A percentile compares a stretch with the other conserved stretches of the same genome.
These are phyloP conservation scores for Canavalia gladiata DNA, from an alignment of 306 rosid species.

Conservation along the genomic window DNA sequence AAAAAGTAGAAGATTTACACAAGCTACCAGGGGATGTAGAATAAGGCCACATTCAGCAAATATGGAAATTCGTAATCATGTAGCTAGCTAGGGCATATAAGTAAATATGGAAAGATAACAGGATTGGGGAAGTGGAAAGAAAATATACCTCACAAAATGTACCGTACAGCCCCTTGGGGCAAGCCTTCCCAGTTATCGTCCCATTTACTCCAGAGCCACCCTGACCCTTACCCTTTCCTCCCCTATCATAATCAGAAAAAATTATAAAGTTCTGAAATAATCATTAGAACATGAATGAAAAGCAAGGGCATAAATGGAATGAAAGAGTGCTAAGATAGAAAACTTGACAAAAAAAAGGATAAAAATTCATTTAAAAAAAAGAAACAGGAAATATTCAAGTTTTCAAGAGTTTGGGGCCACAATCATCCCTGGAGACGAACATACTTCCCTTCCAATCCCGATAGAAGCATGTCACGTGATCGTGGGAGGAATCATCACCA, in stretches of 20 bases:
- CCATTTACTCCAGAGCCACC: slow-evolving; percentile 86
- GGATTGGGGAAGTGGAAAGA: neutral
- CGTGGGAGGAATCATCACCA: neutral
- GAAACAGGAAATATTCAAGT: neutral
- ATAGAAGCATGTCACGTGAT: neutral
- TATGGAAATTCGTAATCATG: slow-evolving; percentile 13
- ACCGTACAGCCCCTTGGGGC: slow-evolving; percentile 94
- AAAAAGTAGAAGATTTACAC: slow-evolving; percentile 21
- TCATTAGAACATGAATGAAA: slow-evolving; percentile 26
- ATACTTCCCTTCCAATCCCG: slow-evolving; percentile 19
- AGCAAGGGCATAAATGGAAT: slow-evolving; percentile 24
- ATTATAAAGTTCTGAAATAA: slow-evolving; percentile 7
- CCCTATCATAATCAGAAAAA: slow-evolving; percentile 63
- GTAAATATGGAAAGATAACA: slow-evolving; percentile 17
- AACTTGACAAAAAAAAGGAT: neutral
- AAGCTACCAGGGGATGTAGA: neutral
- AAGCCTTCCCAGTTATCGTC: slow-evolving; percentile 81
- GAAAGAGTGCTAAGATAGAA: slow-evolving; percentile 8
- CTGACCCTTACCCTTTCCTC: slow-evolving; percentile 74
- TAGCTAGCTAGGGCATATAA: slow-evolving; percentile 25
- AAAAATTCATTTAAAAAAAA: slow-evolving; percentile 14
- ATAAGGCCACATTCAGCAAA: slow-evolving; percentile 11
- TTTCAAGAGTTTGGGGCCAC: slow-evolving; percentile 12
- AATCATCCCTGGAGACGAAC: neutral
- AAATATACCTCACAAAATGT: slow-evolving; percentile 83